Conservation (phyloP, 202 grass and related monocot genomes). For the Panicum virgatum region DNA sequence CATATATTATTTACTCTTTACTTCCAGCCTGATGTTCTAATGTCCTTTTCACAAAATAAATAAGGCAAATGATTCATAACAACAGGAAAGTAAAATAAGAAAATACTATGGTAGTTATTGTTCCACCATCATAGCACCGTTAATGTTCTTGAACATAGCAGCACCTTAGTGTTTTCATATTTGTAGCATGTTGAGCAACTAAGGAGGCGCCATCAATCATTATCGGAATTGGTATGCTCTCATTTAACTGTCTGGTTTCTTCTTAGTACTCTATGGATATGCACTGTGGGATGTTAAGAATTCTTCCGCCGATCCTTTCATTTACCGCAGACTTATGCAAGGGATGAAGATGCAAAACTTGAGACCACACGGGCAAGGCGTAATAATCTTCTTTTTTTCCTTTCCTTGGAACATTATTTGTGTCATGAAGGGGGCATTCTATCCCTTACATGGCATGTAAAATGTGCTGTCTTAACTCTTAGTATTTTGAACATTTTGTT, state of each 20-base stretch:
- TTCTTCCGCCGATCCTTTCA: neutral
- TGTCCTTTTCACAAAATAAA: neutral
- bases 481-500: slow-evolving; percentile 24
- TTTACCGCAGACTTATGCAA: slow-evolving; percentile 51
- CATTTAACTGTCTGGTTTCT: neutral
- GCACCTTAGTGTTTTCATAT: neutral
- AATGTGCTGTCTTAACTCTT: slow-evolving; percentile 1
- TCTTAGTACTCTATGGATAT: neutral
- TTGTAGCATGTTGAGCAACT: slow-evolving; percentile 59
- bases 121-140: neutral
- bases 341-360: slow-evolving; percentile 63
- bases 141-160: neutral
- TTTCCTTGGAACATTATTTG: neutral
- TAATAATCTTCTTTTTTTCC: slow-evolving; percentile 19
- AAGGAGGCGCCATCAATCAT: slow-evolving; percentile 49
- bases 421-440: neutral
- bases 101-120: neutral
- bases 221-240: slow-evolving; percentile 49
- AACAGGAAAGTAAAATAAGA: neutral
- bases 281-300: neutral
- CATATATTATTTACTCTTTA: neutral
- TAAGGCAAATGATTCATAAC: neutral
- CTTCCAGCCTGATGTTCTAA: neutral
- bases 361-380: slow-evolving; percentile 60
- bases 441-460: neutral